Evolutionary conservation across 225 moss, liverwort and hornwort species (phyloP).

Genomic region (Sphagnum contortum): DNA sequence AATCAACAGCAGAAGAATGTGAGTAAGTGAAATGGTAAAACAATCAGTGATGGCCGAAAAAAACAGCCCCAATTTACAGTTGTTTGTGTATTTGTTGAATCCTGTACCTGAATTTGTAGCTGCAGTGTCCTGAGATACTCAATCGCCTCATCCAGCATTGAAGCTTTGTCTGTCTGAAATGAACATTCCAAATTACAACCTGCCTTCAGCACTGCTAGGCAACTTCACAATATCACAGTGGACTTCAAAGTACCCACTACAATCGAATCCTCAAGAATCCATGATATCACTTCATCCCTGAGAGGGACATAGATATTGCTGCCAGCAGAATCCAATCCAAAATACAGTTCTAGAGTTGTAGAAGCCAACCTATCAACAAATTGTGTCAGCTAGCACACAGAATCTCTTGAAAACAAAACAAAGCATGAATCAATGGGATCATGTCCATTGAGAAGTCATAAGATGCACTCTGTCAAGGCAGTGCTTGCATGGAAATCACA

Average conservation of each 20-base stretch:
- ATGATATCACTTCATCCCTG: too few relatives aligned
- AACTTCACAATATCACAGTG: too few relatives aligned
- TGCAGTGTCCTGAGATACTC: slow-evolving; percentile 95
- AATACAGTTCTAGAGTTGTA: slow-evolving; percentile 54
- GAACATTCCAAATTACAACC: not conserved
- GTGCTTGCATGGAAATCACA: too few relatives aligned
- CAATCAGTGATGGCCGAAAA: too few relatives aligned
- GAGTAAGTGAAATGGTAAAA: too few relatives aligned
- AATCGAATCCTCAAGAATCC: too few relatives aligned
- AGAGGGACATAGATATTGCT: too few relatives aligned
- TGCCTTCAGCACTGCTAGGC: too few relatives aligned
- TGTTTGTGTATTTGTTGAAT: not conserved
- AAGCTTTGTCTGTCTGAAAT: slow-evolving; percentile 88
- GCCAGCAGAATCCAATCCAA: not conserved
- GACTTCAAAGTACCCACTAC: too few relatives aligned
- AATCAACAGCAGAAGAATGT: not conserved
- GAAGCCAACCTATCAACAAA: slow-evolving; percentile 81
- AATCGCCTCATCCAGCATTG: slow-evolving; percentile 97
- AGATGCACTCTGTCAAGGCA: too few relatives aligned
- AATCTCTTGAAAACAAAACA: too few relatives aligned
- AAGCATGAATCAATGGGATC: slow-evolving; percentile 67
- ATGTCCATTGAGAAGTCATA: not conserved
- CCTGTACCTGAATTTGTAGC: slow-evolving; percentile 61
- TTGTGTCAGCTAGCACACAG: slow-evolving; percentile 1
- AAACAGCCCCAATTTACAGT: too few relatives aligned